Percentiles rank a stretch among this genome's conserved stretches.
phyloP scores from a whole-genome alignment of 345 rosid species.

The Rhodamnia argentea region DNA sequence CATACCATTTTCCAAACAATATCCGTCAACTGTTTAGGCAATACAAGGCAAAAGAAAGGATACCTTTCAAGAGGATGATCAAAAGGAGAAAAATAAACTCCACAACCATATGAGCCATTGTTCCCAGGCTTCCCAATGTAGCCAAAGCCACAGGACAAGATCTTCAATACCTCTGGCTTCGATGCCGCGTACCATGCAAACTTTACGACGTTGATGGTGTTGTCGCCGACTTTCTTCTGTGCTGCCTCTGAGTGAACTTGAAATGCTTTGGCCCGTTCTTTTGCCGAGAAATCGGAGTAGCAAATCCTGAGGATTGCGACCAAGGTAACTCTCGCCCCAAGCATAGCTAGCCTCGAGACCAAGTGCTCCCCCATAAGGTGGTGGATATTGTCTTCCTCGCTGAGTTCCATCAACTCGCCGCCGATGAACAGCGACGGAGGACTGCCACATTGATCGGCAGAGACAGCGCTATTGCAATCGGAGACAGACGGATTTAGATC shows the following conservation, averaged over 20 bases:
- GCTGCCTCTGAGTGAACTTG: constrained; percentile 40
- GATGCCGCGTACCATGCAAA: constrained; percentile 58
- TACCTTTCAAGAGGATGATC: constrained; percentile 60
- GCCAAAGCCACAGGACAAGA: constrained; percentile 63
- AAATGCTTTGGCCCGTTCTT: constrained; percentile 48
- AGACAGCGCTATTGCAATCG: constrained; percentile 41
- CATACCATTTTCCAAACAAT: background rate
- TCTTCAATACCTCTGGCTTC: constrained; percentile 25
- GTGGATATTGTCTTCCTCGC: constrained; percentile 35
- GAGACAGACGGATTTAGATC: constrained; percentile 24
- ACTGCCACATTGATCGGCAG: background rate
- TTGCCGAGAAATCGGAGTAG: constrained; percentile 14
- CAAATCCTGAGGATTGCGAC: constrained; percentile 35
- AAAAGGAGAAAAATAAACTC: constrained; percentile 54
- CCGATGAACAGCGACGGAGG: background rate
- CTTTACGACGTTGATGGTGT: constrained; percentile 41
- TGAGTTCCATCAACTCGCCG: constrained; percentile 21
- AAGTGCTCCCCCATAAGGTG: constrained; percentile 33
- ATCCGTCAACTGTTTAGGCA: background rate
- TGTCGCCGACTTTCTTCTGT: constrained; percentile 33
- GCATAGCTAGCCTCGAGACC: constrained; percentile 22
- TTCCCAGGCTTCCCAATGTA: constrained; percentile 6
- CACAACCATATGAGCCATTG: constrained; percentile 45
- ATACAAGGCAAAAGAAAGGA: background rate
- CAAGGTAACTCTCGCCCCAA: constrained; percentile 24